Conservation (phyloP, 148 eudicot species). For the Fallopia convolvulus region DNA sequence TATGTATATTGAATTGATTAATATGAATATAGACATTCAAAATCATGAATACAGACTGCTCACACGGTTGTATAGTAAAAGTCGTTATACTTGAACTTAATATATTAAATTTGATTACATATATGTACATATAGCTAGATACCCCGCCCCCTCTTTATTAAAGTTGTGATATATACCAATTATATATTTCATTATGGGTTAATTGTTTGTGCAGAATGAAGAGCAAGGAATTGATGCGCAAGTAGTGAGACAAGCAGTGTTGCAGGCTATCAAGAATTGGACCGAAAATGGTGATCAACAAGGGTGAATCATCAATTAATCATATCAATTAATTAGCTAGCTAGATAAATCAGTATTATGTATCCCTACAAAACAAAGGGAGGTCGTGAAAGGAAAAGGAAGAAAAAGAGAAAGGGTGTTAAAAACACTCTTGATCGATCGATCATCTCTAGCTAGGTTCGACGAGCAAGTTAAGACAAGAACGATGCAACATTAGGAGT, state of each 20-base stretch:
- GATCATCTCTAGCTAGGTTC: background rate
- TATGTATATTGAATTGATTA: background rate
- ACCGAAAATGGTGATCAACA: slow-evolving; percentile 30
- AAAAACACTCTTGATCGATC: background rate
- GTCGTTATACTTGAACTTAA: too few relatives aligned
- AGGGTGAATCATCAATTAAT: background rate
- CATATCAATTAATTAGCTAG: background rate
- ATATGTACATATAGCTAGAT: background rate
- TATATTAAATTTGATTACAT: background rate
- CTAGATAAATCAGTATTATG: background rate
- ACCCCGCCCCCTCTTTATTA: background rate
- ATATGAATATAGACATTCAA: too few relatives aligned
- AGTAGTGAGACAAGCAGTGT: slow-evolving; percentile 43
- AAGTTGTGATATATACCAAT: background rate
- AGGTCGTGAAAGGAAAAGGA: background rate
- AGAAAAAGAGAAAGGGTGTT: background rate
- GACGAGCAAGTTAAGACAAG: background rate
- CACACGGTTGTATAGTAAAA: too few relatives aligned
- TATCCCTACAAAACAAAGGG: background rate
- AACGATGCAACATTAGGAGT: background rate
- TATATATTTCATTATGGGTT: background rate
- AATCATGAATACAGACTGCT: too few relatives aligned
- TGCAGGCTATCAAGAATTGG: slow-evolving; percentile 64
- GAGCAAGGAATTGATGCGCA: slow-evolving; percentile 41
- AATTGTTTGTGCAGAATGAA: slow-evolving; percentile 22